phyloP scores from a whole-genome alignment of 2,329 filamentous ascomycete genomes.

The Leptographium radiaticola region DNA sequence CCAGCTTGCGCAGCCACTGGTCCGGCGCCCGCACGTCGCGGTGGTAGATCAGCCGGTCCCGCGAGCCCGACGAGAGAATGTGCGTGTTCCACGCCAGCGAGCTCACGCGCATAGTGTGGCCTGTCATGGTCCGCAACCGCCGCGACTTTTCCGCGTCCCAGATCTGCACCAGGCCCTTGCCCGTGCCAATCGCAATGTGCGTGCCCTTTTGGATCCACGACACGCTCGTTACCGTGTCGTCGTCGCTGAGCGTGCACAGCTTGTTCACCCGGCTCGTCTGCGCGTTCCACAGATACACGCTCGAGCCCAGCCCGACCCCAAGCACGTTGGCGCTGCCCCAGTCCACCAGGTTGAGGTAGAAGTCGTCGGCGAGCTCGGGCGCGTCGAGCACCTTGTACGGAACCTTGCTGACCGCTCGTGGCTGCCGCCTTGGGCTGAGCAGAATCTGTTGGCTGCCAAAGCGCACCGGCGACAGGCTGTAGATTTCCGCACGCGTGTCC shows the following conservation, averaged over 20 bases:
- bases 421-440: slow-evolving; percentile 76
- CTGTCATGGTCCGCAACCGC: slow-evolving; percentile 87
- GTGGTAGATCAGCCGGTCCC: slow-evolving; percentile 88
- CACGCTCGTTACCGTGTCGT: slow-evolving; percentile 92
- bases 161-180: slow-evolving; percentile 89
- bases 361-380: slow-evolving; percentile 90
- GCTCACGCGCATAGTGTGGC: slow-evolving; percentile 84
- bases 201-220: slow-evolving; percentile 98
- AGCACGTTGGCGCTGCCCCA: slow-evolving; percentile 94
- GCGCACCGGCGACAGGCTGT: slow-evolving; percentile 88
- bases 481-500: slow-evolving; percentile 82
- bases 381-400: slow-evolving; percentile 97
- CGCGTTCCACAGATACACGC: slow-evolving; percentile 98
- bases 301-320: slow-evolving; percentile 81
- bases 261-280: slow-evolving; percentile 84
- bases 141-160: slow-evolving; percentile 88
- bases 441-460: slow-evolving; percentile 90
- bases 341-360: slow-evolving; percentile 93
- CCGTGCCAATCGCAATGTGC: slow-evolving; percentile 88
- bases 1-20: slow-evolving; percentile 75
- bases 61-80: slow-evolving; percentile 87
- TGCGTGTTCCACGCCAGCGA: slow-evolving; percentile 97
- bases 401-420: slow-evolving; percentile 84
- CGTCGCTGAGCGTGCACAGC: slow-evolving; percentile 63
- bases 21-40: slow-evolving; percentile 88